Evolutionary conservation across 2,329 filamentous ascomycete genomes (phyloP).

Genomic region (Colletotrichum sp.): DNA sequence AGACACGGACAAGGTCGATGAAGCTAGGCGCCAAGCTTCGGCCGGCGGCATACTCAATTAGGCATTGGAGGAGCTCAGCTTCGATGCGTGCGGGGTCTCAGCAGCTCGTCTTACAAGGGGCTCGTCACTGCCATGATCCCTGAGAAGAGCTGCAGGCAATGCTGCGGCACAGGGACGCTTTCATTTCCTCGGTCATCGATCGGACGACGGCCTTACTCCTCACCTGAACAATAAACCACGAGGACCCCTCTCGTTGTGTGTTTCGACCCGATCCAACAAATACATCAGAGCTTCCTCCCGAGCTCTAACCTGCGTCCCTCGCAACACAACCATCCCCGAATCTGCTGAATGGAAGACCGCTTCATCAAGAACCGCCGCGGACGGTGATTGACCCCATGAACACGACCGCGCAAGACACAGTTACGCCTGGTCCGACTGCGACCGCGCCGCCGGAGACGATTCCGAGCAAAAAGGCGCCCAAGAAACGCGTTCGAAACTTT

Average conservation of each 20-base stretch:
- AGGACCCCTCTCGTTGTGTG: neutral
- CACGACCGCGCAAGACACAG: neutral
- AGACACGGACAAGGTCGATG: neutral
- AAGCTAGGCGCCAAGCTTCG: neutral
- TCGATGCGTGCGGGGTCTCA: constrained; percentile 4
- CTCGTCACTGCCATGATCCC: neutral
- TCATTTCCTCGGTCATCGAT: neutral
- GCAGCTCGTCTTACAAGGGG: neutral
- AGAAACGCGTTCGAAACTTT: constrained; percentile 42
- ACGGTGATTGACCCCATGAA: neutral
- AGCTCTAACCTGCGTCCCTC: neutral
- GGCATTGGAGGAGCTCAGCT: neutral
- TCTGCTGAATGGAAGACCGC: neutral
- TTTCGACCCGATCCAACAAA: neutral
- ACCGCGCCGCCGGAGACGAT: neutral
- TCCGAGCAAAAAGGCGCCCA: constrained; percentile 16
- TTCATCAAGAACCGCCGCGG: neutral
- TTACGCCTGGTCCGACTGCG: neutral
- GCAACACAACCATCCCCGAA: neutral
- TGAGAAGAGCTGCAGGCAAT: neutral
- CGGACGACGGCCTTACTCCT: constrained; percentile 2
- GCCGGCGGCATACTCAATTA: neutral
- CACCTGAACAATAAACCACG: neutral
- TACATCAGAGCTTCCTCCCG: neutral
- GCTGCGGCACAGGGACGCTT: neutral